Percentiles rank a stretch among this genome's conserved stretches.
phyloP scores from a whole-genome alignment of 331 rosid species.

The Acacia pycnantha region DNA sequence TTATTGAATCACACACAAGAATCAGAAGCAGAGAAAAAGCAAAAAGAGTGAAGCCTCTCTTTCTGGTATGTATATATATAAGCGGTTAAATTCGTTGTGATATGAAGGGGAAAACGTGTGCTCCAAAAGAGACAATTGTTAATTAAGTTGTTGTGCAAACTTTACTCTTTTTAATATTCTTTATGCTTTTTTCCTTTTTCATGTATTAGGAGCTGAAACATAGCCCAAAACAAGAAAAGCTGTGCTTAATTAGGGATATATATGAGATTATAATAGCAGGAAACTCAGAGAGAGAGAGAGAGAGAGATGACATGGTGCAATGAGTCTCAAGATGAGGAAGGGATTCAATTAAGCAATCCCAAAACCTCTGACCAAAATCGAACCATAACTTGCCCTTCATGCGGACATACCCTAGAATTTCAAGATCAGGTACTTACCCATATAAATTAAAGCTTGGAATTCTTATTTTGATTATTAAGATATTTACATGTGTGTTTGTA shows the following conservation, averaged over 20 bases:
- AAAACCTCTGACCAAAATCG: slow-evolving; percentile 32
- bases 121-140: slow-evolving; percentile 36
- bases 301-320: slow-evolving; percentile 69
- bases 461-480: not conserved
- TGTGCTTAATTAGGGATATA: slow-evolving; percentile 36
- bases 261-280: slow-evolving; percentile 29
- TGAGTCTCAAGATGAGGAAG: slow-evolving; percentile 55
- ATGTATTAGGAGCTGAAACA: slow-evolving; percentile 1
- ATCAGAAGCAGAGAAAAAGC: not conserved
- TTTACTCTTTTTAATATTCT: slow-evolving; percentile 20
- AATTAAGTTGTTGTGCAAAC: not conserved
- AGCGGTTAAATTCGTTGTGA: slow-evolving; percentile 27
- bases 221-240: not conserved
- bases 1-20: slow-evolving; percentile 27
- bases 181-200: not conserved
- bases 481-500: not conserved
- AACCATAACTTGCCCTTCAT: slow-evolving; percentile 77
- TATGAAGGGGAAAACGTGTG: slow-evolving; percentile 43
- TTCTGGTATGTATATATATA: slow-evolving; percentile 18
- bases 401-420: slow-evolving; percentile 61
- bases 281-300: slow-evolving; percentile 32
- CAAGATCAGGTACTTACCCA: slow-evolving; percentile 58
- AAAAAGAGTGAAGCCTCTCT: slow-evolving; percentile 10
- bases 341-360: slow-evolving; percentile 30
- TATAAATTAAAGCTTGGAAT: not conserved